Conservation (phyloP, 495 filamentous ascomycete species). For the Gamarada debralockiae region DNA sequence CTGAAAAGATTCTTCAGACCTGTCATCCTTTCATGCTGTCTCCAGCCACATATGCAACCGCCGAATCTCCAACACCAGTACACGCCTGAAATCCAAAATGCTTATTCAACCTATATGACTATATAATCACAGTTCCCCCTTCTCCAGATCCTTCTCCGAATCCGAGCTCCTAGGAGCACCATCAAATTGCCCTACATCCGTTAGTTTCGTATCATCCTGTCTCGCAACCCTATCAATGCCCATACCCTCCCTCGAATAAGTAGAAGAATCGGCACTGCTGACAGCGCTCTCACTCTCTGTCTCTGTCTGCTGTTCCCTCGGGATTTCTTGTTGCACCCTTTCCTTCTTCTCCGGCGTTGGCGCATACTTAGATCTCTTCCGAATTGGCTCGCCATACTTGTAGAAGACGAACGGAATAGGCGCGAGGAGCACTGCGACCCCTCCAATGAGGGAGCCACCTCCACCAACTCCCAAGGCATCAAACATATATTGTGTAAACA, state of each 20-base stretch:
- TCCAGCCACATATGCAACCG: no score
- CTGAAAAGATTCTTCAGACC: no score
- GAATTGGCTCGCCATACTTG: constrained; percentile 42
- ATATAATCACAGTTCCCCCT: constrained; percentile 13
- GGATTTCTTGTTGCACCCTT: not conserved
- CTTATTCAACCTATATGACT: no score
- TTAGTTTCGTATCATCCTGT: constrained; percentile 18
- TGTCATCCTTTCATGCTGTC: no score
- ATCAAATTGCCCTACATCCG: constrained; percentile 20
- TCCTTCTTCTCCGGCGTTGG: constrained; percentile 11
- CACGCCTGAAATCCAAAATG: no score
- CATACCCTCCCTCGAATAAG: not conserved
- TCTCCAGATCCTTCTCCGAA: constrained; percentile 1
- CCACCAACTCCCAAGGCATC: constrained; percentile 42
- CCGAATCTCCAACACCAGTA: no score
- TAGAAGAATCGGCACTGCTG: not conserved
- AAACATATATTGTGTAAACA: constrained; percentile 67
- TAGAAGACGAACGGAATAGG: constrained; percentile 49
- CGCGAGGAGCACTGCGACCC: constrained; percentile 37
- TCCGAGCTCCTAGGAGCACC: constrained; percentile 6
- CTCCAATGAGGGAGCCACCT: constrained; percentile 43
- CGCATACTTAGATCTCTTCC: constrained; percentile 30
- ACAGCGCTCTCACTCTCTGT: not conserved
- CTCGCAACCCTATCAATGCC: constrained; percentile 31
- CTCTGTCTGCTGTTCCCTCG: not conserved